phyloP scores from a whole-genome alignment of 2,329 filamentous ascomycete genomes.

The Talaromyces sp. region DNA sequence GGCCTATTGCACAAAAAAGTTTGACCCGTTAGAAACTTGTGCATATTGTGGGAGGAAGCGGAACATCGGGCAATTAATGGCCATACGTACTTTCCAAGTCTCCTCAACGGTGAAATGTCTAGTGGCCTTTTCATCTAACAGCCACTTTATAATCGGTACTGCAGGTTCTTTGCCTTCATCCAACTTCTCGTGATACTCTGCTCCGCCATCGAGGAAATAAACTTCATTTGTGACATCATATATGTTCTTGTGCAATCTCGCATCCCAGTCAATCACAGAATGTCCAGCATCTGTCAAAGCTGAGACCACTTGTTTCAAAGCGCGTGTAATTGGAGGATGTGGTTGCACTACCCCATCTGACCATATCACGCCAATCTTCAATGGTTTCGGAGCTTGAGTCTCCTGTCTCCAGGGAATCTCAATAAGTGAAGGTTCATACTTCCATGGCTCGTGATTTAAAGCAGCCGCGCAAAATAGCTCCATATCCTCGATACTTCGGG shows the following conservation, averaged over 20 bases:
- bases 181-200: neutral
- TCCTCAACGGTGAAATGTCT: constrained; percentile 3
- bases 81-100: constrained; percentile 2
- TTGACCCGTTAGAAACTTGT: neutral
- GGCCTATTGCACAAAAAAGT: neutral
- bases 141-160: constrained; percentile 12
- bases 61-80: neutral
- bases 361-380: constrained; percentile 60
- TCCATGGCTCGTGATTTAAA: constrained; percentile 48
- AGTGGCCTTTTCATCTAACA: constrained; percentile 5
- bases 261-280: constrained; percentile 10
- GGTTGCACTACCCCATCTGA: constrained; percentile 60
- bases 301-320: constrained; percentile 47
- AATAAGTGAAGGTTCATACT: constrained; percentile 50
- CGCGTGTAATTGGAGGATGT: constrained; percentile 60
- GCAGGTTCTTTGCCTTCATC: constrained; percentile 8
- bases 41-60: neutral
- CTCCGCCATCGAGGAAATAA: constrained; percentile 15
- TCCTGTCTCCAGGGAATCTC: constrained; percentile 52
- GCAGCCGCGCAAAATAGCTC: constrained; percentile 34
- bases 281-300: constrained; percentile 10
- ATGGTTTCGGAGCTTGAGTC: constrained; percentile 25
- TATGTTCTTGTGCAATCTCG: neutral
- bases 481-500: constrained; percentile 24
- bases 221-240: constrained; percentile 4